Base-by-base conservation (phyloP, 148 eudicot species). In the Euryodendron excelsum region DNA sequence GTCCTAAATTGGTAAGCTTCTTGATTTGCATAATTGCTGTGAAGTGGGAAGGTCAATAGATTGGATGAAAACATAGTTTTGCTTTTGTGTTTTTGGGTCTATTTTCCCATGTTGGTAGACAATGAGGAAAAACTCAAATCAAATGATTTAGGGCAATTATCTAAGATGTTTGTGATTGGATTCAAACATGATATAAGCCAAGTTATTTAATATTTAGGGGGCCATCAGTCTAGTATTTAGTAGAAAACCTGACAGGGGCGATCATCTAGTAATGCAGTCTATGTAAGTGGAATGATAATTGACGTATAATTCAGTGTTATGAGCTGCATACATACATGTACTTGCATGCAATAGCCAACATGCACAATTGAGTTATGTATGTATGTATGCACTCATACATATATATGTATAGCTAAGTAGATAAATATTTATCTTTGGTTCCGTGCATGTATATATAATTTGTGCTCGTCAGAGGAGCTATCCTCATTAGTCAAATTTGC, bases 1-100 rank as follows among this genome's bases (percentile, higher is more conserved):
- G 97, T 80, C 98, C 98, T 67, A 90, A 87, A 81, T 80, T 95
- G 92, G 98, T 94, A 85, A 84, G 87, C 34, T 69, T 75, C 48
- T 79, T 41, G 23, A 36, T 64, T 48, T 48, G 20, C 33, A 34
- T 74, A 28, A 48, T 30, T 70, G 25, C 56, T 69, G 15, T 25
- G 33, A 28, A 31, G 28, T 45, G 34, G 39, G 11, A 71, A 27
- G n/a, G 52, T 13, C 13, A 14, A 44, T 44, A 10, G 23, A 15
- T 28, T 48, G 27, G n/a, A n/a, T n/a, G n/a, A n/a, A n/a, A n/a
- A n/a, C 39, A 47, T 12, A 18, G 13, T 6, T 67, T 7, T 41
- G 17, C 28, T 68, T n/a, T n/a, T n/a, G n/a, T n/a, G 7, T 20
- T 65, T 61, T 23, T 69, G 44, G 74, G n/a, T 31, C 53, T 55